These are phyloP conservation scores for Aureobasidium mangrovei DNA, from an alignment of 2,329 filamentous ascomycete species.

Conservation along the genomic window DNA sequence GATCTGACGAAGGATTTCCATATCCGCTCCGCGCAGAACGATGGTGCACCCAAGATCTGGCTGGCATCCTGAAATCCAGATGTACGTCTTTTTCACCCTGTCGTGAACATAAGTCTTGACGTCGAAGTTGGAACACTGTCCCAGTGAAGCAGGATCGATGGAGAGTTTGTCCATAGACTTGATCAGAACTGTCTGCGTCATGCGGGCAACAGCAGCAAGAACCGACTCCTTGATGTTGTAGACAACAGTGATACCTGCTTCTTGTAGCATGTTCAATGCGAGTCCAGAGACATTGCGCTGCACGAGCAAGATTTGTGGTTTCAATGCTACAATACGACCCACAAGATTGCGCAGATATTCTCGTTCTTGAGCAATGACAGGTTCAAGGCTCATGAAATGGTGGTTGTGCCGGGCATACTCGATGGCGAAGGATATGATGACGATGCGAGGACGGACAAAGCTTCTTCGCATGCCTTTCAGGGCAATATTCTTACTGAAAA, in stretches of 20 bases:
- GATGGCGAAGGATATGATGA: slow-evolving; percentile 89
- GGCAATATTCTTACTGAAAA: slow-evolving; percentile 95
- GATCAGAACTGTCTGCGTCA: slow-evolving; percentile 84
- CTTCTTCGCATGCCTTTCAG: slow-evolving; percentile 91
- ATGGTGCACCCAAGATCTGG: slow-evolving; percentile 92
- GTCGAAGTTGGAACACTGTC: slow-evolving; percentile 78
- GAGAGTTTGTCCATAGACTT: slow-evolving; percentile 92
- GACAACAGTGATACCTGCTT: slow-evolving; percentile 83
- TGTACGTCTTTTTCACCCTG: slow-evolving; percentile 83
- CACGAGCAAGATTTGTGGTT: slow-evolving; percentile 79
- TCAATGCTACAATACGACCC: slow-evolving; percentile 76
- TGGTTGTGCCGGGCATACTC: slow-evolving; percentile 90
- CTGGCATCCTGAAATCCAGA: slow-evolving; percentile 84
- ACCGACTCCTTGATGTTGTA: slow-evolving; percentile 97
- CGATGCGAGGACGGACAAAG: slow-evolving; percentile 73
- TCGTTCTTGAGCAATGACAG: slow-evolving; percentile 91
- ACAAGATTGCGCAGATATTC: slow-evolving; percentile 90
- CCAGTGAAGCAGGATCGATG: slow-evolving; percentile 63
- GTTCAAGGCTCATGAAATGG: slow-evolving; percentile 96
- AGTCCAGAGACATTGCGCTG: slow-evolving; percentile 88
- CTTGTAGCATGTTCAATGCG: slow-evolving; percentile 77
- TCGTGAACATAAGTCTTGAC: slow-evolving; percentile 90
- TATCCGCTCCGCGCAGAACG: slow-evolving; percentile 72
- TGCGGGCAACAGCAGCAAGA: slow-evolving; percentile 86
- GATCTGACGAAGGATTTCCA: slow-evolving; percentile 61